These are phyloP conservation scores for Otatea glauca DNA, from an alignment of 176 grass and related monocot species.

Conservation along the genomic window DNA sequence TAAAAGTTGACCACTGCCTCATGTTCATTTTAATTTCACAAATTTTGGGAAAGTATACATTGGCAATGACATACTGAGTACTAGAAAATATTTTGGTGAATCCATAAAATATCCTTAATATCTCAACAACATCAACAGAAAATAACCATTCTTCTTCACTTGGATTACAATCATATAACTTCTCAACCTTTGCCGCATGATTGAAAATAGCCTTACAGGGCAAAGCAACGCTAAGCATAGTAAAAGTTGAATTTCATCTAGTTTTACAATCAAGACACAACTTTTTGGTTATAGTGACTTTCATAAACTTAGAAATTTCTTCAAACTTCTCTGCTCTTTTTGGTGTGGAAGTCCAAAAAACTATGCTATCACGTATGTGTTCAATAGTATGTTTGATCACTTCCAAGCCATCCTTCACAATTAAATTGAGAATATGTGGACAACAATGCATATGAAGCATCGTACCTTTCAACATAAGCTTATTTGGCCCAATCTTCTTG, in stretches of 20 bases:
- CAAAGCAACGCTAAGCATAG: too few species aligned
- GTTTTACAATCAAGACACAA: too few species aligned
- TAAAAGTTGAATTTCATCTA: too few species aligned
- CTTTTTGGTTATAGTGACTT: not conserved
- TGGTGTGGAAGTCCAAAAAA: not conserved
- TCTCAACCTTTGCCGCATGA: not conserved
- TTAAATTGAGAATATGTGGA: not conserved
- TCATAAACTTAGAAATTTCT: not conserved
- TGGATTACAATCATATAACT: not conserved
- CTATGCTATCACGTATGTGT: not conserved
- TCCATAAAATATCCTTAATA: too few species aligned
- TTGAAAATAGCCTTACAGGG: not conserved
- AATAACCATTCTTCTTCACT: not conserved
- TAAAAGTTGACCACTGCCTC: too few species aligned
- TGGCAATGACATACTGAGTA: not conserved
- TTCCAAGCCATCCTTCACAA: too few species aligned
- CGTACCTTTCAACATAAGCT: not conserved
- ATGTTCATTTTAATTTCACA: not conserved
- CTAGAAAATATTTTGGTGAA: not conserved
- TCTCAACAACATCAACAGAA: not conserved
- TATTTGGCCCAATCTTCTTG: not conserved
- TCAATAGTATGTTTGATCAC: not conserved
- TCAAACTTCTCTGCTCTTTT: not conserved
- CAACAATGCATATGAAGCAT: not conserved
- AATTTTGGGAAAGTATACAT: not conserved